phyloP scores from a whole-genome alignment of 225 moss, liverwort and hornwort genomes.

The Neckera pumila region DNA sequence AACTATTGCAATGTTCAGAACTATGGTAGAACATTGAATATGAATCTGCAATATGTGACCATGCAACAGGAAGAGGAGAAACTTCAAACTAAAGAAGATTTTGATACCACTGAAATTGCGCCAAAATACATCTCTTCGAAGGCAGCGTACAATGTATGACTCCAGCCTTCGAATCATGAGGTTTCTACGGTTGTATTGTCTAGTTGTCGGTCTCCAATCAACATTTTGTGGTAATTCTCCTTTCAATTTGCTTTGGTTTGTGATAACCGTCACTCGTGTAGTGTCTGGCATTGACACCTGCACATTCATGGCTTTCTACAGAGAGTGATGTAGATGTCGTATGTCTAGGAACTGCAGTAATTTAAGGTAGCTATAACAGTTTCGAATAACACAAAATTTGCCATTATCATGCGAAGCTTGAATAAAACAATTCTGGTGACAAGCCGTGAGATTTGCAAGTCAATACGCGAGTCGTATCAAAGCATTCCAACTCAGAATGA shows the following conservation, averaged over 20 bases:
- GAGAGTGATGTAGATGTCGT: neutral
- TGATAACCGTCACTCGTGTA: constrained; percentile 1
- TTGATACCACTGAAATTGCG: neutral
- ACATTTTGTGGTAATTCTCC: constrained; percentile 3
- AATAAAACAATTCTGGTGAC: neutral
- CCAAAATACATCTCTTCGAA: neutral
- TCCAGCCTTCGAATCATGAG: constrained; percentile 35
- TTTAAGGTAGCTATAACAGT: neutral
- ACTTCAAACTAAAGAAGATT: neutral
- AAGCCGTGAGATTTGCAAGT: neutral
- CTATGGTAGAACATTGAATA: neutral
- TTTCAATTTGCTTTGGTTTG: neutral
- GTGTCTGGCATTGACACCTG: constrained; percentile 37
- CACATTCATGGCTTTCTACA: neutral
- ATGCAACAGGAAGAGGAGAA: neutral
- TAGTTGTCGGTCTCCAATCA: neutral
- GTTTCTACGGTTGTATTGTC: neutral
- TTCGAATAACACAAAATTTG: neutral
- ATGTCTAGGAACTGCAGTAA: neutral
- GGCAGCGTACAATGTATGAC: constrained; percentile 27
- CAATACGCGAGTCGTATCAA: neutral
- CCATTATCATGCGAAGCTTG: neutral
- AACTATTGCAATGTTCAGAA: neutral
- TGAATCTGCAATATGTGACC: neutral
- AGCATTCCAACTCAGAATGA: neutral